A percentile compares a stretch with the other conserved stretches of the same genome.
Evolutionary conservation across 1,139 yeast genomes (phyloP).

Genomic region (Yamadazyma membranifaciens): DNA sequence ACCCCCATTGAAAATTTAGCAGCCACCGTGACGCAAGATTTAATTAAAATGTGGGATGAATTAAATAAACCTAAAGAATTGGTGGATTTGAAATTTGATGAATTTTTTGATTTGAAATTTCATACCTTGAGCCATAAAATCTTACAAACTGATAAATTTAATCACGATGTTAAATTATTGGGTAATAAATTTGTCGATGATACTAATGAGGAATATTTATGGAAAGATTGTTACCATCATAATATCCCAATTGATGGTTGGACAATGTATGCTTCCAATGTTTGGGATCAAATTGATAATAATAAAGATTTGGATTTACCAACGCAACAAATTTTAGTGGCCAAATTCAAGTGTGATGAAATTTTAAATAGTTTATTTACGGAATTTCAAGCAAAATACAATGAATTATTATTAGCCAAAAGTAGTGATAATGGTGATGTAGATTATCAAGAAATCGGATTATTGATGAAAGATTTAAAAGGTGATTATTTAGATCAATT

Average conservation of each 20-base stretch:
- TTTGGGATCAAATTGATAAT: conserved; percentile 92
- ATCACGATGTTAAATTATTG: conserved; percentile 57
- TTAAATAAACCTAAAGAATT: conserved; percentile 72
- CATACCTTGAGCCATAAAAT: conserved; percentile 83
- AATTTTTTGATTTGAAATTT: conserved; percentile 84
- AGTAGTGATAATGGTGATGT: conserved; percentile 15
- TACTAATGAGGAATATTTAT: conserved; percentile 41
- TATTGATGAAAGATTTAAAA: conserved; percentile 39
- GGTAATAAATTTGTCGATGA: conserved; percentile 58
- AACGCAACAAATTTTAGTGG: conserved; percentile 92
- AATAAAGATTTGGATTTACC: conserved; percentile 95
- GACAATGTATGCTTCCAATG: conserved; percentile 85
- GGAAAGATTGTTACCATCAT: conserved; percentile 76
- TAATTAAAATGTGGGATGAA: conserved; percentile 73
- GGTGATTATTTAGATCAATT: conserved; percentile 49
- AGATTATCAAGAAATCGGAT: conserved; percentile 41
- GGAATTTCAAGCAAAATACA: conserved; percentile 41
- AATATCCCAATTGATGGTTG: conserved; percentile 93
- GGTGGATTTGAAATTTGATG: conserved; percentile 51
- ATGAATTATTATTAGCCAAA: conserved; percentile 16
- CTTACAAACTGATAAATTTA: conserved; percentile 72
- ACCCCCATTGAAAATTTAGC: conserved; percentile 79
- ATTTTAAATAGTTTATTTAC: conserved; percentile 55
- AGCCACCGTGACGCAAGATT: conserved; percentile 65
- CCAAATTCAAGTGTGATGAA: conserved; percentile 93